A percentile compares a stretch with the other conserved stretches of the same genome.
Conservation (phyloP, 768 basidiomycete genomes). For the Hygrocybe coccinea region DNA sequence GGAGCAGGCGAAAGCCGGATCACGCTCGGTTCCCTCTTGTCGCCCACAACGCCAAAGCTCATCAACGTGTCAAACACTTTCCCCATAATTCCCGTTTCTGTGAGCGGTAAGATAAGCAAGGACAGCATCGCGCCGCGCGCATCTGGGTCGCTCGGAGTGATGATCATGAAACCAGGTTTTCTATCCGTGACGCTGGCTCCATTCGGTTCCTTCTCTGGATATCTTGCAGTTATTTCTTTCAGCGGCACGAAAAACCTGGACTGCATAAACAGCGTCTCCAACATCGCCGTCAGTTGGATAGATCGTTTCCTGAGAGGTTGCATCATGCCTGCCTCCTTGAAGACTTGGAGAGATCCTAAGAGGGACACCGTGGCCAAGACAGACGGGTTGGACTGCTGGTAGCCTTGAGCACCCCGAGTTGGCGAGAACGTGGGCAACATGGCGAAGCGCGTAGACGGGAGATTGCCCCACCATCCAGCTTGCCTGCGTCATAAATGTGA, state of each 20-base stretch:
- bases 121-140: conserved; percentile 86
- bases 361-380: conserved; percentile 75
- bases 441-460: conserved; percentile 76
- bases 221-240: conserved; percentile 29
- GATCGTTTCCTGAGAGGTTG: conserved; percentile 62
- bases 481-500: conserved; percentile 45
- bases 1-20: conserved; percentile 85
- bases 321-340: conserved; percentile 78
- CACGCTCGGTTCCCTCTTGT: conserved; percentile 88
- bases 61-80: conserved; percentile 57
- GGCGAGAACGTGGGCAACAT: conserved; percentile 85
- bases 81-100: conserved; percentile 61
- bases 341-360: conserved; percentile 75
- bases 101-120: conserved; percentile 63
- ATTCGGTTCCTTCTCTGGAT: conserved; percentile 12
- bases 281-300: conserved; percentile 58
- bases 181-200: conserved; percentile 12
- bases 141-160: conserved; percentile 69
- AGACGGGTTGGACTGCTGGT: conserved; percentile 93
- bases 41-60: conserved; percentile 78
- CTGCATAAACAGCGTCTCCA: conserved; percentile 58
- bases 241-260: conserved; percentile 62
- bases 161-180: conserved; percentile 73
- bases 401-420: conserved; percentile 87
- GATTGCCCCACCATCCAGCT: conserved; percentile 98